A percentile compares a stretch with the other conserved stretches of the same genome.
These are phyloP conservation scores for Aspergillus avenaceus DNA, from an alignment of 495 filamentous ascomycete species.

Conservation along the genomic window DNA sequence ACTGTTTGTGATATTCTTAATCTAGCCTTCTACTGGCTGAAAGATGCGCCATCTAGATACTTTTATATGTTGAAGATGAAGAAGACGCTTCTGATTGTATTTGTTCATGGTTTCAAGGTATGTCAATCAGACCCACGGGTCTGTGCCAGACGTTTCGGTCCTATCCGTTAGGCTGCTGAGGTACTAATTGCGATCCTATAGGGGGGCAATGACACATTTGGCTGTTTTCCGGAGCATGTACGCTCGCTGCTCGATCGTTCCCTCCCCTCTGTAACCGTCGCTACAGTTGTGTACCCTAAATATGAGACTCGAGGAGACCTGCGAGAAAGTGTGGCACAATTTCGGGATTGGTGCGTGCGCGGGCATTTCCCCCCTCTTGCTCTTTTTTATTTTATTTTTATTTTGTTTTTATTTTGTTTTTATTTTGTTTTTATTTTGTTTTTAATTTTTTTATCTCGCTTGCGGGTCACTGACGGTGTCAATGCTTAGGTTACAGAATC, in stretches of 20 bases:
- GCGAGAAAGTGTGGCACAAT: constrained; percentile 68
- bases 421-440: too few relatives aligned
- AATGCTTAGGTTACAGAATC: constrained; percentile 72
- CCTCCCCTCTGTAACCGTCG: constrained; percentile 70
- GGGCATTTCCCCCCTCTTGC: too few relatives aligned
- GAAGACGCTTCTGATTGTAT: constrained; percentile 85
- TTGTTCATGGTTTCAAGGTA: constrained; percentile 98
- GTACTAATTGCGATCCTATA: constrained; percentile 38
- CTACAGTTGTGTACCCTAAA: constrained; percentile 74
- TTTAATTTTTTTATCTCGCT: neutral
- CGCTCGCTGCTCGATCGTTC: constrained; percentile 62
- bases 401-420: too few relatives aligned
- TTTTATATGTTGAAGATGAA: constrained; percentile 51
- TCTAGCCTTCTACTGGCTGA: neutral
- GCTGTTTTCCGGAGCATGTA: constrained; percentile 69
- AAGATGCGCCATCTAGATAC: neutral
- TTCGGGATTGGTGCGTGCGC: constrained; percentile 84
- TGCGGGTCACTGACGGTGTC: neutral
- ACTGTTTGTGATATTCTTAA: neutral
- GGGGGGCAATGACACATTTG: constrained; percentile 90
- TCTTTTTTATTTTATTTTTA: too few relatives aligned
- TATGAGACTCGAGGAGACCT: constrained; percentile 92
- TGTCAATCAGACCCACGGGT: constrained; percentile 6
- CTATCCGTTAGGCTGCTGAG: too few relatives aligned
- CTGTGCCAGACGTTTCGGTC: too few relatives aligned